phyloP scores from a whole-genome alignment of 2,329 filamentous ascomycete species.

The Cladophialophora exuberans region DNA sequence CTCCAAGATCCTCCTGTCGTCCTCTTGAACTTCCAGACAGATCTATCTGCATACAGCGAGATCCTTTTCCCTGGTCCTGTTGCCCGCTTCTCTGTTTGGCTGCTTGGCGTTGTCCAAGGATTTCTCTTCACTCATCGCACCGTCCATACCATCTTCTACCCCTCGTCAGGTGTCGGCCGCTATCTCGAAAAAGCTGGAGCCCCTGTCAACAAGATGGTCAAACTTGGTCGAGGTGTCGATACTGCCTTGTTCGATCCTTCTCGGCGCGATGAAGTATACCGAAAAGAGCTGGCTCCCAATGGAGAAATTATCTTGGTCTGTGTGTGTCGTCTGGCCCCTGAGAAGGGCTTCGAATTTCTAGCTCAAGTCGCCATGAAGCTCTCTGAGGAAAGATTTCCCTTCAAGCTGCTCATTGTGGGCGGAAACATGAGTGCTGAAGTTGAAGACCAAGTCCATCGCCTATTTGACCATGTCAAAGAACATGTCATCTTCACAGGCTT shows the following conservation, averaged over 20 bases:
- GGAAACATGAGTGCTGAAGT: slow-evolving; percentile 68
- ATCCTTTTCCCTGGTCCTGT: slow-evolving; percentile 70
- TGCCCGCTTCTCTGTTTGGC: slow-evolving; percentile 62
- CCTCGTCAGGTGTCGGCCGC: slow-evolving; percentile 63
- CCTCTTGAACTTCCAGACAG: slow-evolving; percentile 73
- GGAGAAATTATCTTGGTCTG: slow-evolving; percentile 68
- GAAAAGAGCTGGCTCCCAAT: slow-evolving; percentile 60
- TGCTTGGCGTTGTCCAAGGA: slow-evolving; percentile 66
- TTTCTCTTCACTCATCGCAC: slow-evolving; percentile 66
- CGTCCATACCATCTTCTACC: slow-evolving; percentile 70
- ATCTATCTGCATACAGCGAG: slow-evolving; percentile 69
- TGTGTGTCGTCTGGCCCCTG: slow-evolving; percentile 68
- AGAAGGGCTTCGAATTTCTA: slow-evolving; percentile 72
- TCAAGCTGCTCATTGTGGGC: slow-evolving; percentile 69
- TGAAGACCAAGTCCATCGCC: slow-evolving; percentile 62
- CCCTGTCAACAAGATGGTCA: slow-evolving; percentile 59
- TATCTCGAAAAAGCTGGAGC: slow-evolving; percentile 65
- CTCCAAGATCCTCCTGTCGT: slow-evolving; percentile 60
- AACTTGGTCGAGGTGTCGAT: slow-evolving; percentile 68
- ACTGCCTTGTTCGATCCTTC: slow-evolving; percentile 63
- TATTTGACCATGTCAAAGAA: slow-evolving; percentile 59
- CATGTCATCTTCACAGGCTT: slow-evolving; percentile 70
- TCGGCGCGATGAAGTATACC: slow-evolving; percentile 56
- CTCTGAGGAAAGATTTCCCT: slow-evolving; percentile 56
- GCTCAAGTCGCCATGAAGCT: slow-evolving; percentile 59